These are phyloP conservation scores for Epichloe scottii DNA, from an alignment of 2,329 filamentous ascomycete genomes.

Conservation along the genomic window DNA sequence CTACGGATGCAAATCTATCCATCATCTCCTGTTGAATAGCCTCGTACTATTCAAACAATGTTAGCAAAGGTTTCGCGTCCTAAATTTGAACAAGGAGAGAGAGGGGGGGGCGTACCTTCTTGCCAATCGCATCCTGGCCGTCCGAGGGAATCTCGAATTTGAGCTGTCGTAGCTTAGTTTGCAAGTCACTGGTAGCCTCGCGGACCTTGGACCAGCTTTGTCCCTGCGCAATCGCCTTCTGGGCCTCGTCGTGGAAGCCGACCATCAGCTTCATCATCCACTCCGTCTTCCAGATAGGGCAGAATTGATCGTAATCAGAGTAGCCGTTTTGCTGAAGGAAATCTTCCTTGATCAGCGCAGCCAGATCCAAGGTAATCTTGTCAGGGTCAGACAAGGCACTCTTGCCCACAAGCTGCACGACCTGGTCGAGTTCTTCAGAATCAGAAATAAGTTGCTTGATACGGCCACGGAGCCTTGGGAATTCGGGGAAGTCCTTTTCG, in stretches of 20 bases:
- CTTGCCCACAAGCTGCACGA: slow-evolving; percentile 96
- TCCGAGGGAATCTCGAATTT: slow-evolving; percentile 93
- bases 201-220: slow-evolving; percentile 87
- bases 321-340: slow-evolving; percentile 99
- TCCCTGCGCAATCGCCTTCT: slow-evolving; percentile 87
- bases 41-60: slow-evolving; percentile 56
- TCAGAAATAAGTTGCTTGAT: slow-evolving; percentile 89
- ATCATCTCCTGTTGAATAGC: slow-evolving; percentile 81
- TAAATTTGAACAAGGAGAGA: not conserved
- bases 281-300: slow-evolving; percentile 97
- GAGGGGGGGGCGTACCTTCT: slow-evolving; percentile 49
- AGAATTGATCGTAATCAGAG: slow-evolving; percentile 98
- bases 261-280: slow-evolving; percentile 99
- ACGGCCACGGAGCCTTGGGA: slow-evolving; percentile 81
- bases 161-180: slow-evolving; percentile 74
- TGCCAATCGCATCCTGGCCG: slow-evolving; percentile 64
- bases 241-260: slow-evolving; percentile 92
- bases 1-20: slow-evolving; percentile 93
- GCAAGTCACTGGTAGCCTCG: slow-evolving; percentile 78
- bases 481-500: slow-evolving; percentile 85
- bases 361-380: slow-evolving; percentile 95
- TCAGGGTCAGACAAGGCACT: slow-evolving; percentile 89
- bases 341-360: slow-evolving; percentile 88
- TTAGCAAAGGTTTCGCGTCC: not conserved
- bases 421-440: slow-evolving; percentile 95